Percentiles rank a stretch among this genome's conserved stretches.
phyloP scores from a whole-genome alignment of 768 basidiomycete genomes.

The Kwoniella europaea region DNA sequence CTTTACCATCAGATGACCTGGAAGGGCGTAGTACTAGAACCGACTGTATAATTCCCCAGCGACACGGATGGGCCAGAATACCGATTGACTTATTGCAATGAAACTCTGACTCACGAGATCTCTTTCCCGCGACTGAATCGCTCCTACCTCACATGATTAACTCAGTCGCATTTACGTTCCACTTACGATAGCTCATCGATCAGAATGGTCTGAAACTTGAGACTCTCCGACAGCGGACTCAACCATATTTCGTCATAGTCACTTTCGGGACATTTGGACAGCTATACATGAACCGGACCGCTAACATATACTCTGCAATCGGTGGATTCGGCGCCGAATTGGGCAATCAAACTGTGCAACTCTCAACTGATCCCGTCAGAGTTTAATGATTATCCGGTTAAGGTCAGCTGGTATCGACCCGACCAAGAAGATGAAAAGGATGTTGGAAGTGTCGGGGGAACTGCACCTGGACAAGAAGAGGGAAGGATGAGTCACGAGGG shows the following conservation, averaged over 20 bases:
- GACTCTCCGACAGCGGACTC: not conserved
- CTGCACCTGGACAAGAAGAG: too few species aligned
- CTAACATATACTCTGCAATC: not conserved
- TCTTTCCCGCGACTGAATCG: too few species aligned
- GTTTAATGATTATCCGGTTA: not conserved
- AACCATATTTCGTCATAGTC: not conserved
- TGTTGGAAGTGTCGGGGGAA: too few species aligned
- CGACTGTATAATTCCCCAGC: too few species aligned
- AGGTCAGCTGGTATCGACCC: too few species aligned
- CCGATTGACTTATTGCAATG: too few species aligned
- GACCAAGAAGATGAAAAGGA: too few species aligned
- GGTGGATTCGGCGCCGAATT: slow-evolving; percentile 1
- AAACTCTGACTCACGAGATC: too few species aligned
- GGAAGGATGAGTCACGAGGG: not conserved
- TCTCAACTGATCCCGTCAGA: not conserved
- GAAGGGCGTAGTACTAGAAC: too few species aligned
- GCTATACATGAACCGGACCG: not conserved
- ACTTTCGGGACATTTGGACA: not conserved
- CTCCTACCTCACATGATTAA: too few species aligned
- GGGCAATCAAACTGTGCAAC: not conserved
- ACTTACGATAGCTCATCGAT: not conserved
- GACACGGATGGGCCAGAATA: too few species aligned
- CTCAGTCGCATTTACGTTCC: not conserved
- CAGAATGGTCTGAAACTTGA: not conserved
- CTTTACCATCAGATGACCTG: too few species aligned